Evolutionary conservation across 2,329 filamentous ascomycete species (phyloP).

Genomic region (Apiospora phragmitis): DNA sequence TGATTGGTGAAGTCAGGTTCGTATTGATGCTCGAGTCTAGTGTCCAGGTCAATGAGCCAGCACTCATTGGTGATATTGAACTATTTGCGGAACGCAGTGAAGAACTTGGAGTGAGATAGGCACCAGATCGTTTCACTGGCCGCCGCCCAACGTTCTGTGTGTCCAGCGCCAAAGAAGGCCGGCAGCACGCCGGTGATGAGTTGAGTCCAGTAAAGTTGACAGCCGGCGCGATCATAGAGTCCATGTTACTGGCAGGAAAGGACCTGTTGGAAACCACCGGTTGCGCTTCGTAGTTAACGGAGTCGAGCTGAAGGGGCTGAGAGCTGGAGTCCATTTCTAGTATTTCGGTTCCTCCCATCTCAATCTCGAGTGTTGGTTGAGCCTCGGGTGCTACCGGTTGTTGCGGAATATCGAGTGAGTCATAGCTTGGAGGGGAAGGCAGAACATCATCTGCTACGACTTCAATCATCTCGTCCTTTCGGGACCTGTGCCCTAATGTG

Average conservation of each 20-base stretch:
- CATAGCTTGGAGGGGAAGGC: slow-evolving; percentile 47
- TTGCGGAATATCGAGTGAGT: slow-evolving; percentile 37
- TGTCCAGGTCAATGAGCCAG: slow-evolving; percentile 37
- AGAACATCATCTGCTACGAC: slow-evolving; percentile 33
- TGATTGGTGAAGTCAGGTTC: slow-evolving; percentile 46
- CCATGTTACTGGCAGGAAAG: neutral
- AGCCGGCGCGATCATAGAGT: neutral
- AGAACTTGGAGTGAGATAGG: slow-evolving; percentile 31
- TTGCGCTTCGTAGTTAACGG: slow-evolving; percentile 26
- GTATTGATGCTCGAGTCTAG: slow-evolving; percentile 42
- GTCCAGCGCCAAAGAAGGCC: slow-evolving; percentile 33
- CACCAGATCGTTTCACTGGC: slow-evolving; percentile 25
- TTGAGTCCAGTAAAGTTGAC: neutral
- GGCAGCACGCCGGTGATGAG: neutral
- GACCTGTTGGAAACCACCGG: neutral
- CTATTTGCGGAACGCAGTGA: slow-evolving; percentile 39
- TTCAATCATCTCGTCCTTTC: slow-evolving; percentile 33
- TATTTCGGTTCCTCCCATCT: slow-evolving; percentile 52
- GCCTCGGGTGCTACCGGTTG: slow-evolving; percentile 17
- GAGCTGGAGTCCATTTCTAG: slow-evolving; percentile 53
- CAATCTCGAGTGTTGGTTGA: slow-evolving; percentile 31
- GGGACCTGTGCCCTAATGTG: slow-evolving; percentile 49
- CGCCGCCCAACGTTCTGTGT: slow-evolving; percentile 26
- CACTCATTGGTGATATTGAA: slow-evolving; percentile 49
- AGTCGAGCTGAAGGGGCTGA: slow-evolving; percentile 27